phyloP scores from a whole-genome alignment of 2,329 filamentous ascomycete genomes.

The Stromatinia cepivora region DNA sequence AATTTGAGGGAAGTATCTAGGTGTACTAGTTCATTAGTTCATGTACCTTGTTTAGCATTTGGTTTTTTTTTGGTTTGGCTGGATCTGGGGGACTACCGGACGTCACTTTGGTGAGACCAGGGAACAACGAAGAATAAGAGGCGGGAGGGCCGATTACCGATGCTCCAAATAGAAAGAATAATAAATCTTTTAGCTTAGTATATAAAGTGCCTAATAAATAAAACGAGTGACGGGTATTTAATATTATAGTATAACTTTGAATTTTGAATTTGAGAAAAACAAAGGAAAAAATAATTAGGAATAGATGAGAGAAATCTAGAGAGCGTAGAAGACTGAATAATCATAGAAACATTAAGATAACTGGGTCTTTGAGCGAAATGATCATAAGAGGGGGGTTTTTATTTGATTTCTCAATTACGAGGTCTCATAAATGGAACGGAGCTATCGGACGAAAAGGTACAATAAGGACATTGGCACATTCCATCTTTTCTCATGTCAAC shows the following conservation, averaged over 20 bases:
- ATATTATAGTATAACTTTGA: too few species aligned
- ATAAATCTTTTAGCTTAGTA: neutral
- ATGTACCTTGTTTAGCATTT: slow-evolving; percentile 4
- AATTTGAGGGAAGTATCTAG: slow-evolving; percentile 4
- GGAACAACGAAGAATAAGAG: neutral
- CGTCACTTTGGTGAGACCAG: slow-evolving; percentile 15
- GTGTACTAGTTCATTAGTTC: neutral
- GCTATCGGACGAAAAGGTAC: neutral
- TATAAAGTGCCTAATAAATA: neutral
- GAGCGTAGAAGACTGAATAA: neutral
- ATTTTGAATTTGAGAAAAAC: neutral
- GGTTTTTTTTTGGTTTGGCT: neutral
- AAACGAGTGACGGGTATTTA: neutral
- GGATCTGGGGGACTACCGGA: slow-evolving; percentile 4
- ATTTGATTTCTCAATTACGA: slow-evolving; percentile 16
- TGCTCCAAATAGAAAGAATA: slow-evolving; percentile 4
- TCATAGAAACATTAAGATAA: neutral
- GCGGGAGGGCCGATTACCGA: slow-evolving; percentile 16
- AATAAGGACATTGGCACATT: neutral
- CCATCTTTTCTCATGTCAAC: neutral
- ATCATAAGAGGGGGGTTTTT: neutral
- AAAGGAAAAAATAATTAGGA: neutral
- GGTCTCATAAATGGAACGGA: slow-evolving; percentile 13
- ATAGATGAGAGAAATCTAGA: neutral
- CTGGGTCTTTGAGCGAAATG: neutral